Conservation (phyloP, 2,329 filamentous ascomycete species). For the Penicillium sp. region DNA sequence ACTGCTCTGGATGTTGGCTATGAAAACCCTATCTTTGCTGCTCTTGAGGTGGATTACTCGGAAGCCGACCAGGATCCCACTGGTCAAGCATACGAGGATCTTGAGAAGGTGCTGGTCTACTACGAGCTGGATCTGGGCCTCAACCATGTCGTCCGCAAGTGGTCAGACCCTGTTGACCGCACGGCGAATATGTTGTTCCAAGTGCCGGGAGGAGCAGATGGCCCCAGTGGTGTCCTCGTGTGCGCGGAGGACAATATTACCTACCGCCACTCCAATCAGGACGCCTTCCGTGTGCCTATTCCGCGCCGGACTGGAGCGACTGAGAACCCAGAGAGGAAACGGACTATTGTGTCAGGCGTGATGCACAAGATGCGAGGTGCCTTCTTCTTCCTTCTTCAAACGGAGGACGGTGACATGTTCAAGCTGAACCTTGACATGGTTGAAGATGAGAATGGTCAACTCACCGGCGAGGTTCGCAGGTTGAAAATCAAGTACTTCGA, state of each 20-base stretch:
- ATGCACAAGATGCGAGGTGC: conserved; percentile 96
- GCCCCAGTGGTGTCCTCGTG: conserved; percentile 91
- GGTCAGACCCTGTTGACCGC: conserved; percentile 91
- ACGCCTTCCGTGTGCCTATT: conserved; percentile 84
- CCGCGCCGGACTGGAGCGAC: conserved; percentile 83
- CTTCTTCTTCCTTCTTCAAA: conserved; percentile 96
- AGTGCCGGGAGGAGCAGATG: conserved; percentile 90
- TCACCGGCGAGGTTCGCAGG: conserved; percentile 77
- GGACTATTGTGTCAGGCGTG: conserved; percentile 84
- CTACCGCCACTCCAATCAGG: conserved; percentile 95
- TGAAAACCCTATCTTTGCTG: conserved; percentile 94
- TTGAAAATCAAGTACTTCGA: conserved; percentile 98
- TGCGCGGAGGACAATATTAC: conserved; percentile 94
- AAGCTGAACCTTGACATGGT: conserved; percentile 93
- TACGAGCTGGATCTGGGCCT: conserved; percentile 96
- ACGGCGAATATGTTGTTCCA: conserved; percentile 90
- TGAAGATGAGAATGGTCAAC: conserved; percentile 74
- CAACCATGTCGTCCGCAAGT: conserved; percentile 95
- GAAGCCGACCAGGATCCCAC: conserved; percentile 90
- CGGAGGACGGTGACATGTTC: conserved; percentile 97
- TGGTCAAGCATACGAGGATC: conserved; percentile 76
- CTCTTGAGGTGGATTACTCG: conserved; percentile 89
- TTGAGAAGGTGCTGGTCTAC: conserved; percentile 91
- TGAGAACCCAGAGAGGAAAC: conserved; percentile 89
- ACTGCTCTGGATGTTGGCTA: conserved; percentile 93